Conservation (phyloP, 306 rosid species). For the Leucaena leucocephala region DNA sequence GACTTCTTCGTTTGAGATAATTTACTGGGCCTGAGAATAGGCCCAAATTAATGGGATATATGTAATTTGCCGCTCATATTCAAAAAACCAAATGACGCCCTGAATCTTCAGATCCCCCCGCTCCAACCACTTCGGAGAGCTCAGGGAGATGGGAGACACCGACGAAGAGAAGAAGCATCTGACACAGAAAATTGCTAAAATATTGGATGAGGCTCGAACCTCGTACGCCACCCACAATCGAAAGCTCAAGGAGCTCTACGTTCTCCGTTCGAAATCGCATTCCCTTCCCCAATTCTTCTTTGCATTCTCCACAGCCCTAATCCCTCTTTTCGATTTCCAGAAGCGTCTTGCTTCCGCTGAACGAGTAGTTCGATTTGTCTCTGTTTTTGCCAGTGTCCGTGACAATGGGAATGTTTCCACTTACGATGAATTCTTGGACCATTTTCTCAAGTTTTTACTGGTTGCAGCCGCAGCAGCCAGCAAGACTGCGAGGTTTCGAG, state of each 20-base stretch:
- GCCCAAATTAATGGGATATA: not conserved
- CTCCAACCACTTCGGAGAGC: constrained; percentile 1
- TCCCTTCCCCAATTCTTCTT: constrained; percentile 59
- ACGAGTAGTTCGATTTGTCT: constrained; percentile 73
- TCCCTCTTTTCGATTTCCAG: constrained; percentile 70
- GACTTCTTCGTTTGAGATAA: not conserved
- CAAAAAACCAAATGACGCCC: constrained; percentile 35
- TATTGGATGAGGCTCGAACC: constrained; percentile 67
- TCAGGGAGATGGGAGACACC: constrained; percentile 45
- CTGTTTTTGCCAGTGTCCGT: constrained; percentile 54
- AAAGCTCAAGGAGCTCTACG: constrained; percentile 77
- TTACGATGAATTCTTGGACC: constrained; percentile 64
- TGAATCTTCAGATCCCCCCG: not conserved
- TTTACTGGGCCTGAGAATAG: not conserved
- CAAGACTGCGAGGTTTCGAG: constrained; percentile 71
- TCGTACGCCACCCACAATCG: constrained; percentile 86
- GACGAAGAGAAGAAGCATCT: constrained; percentile 47
- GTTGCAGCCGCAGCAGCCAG: constrained; percentile 52
- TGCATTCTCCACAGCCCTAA: constrained; percentile 65
- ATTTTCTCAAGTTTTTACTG: constrained; percentile 70
- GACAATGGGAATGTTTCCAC: constrained; percentile 35
- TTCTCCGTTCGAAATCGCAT: constrained; percentile 62
- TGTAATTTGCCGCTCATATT: constrained; percentile 56
- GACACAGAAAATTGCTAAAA: constrained; percentile 55
- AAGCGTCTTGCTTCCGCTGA: constrained; percentile 69